Evolutionary conservation across 495 filamentous ascomycete genomes (phyloP), one percentile per base, ranked within the genome.

Genomic region (Talaromyces nanjingensis): DNA sequence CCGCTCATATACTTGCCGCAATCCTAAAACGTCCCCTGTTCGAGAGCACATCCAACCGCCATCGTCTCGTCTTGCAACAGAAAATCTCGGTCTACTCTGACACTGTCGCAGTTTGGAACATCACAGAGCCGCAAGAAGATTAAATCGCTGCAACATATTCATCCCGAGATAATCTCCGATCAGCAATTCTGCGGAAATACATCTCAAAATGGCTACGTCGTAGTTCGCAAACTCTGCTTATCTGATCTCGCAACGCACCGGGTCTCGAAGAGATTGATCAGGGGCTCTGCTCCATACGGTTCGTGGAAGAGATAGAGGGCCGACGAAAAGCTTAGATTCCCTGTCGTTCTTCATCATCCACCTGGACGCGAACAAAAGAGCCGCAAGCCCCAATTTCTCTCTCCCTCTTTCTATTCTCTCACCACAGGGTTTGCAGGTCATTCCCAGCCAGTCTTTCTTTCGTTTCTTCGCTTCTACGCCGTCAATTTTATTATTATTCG

Each of bases 371-470:
- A 60, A 42, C 22, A 56, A 56, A 56, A 56, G 24, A 56, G 27
- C 27, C 53, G 18, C 53, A 29, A 14, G n/a, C 16, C 53, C 5
- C 53, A 22, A 8, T 25, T 29, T 56, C 20, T 29, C 53, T 56
- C 27, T 31, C 29, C n/a, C 27, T 56, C 53, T 56, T 54, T 29
- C 53, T 56, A 11, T 56, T 29, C 22, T 29, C 9, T 4, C 25
- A 61, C 59, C 59, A 45, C 29, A 34, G 57, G 57, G 57, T 34
- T 59, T 59, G 57, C 57, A 34, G 57, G 57, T 34, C 57, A 59
- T 16, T 25, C 54, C 57, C 34, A 29, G 53, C 24, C 53, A 22
- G 53, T 56, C 24, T 27, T 56, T 56, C 20, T 11, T 56, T 56
- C 24, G 53, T 56, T 56, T 56, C 53, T 56, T 56, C 53, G 53